Evolutionary conservation across 306 rosid genomes (phyloP), one percentile per base, ranked within the genome.

Genomic region (Fragaria ananassa): DNA sequence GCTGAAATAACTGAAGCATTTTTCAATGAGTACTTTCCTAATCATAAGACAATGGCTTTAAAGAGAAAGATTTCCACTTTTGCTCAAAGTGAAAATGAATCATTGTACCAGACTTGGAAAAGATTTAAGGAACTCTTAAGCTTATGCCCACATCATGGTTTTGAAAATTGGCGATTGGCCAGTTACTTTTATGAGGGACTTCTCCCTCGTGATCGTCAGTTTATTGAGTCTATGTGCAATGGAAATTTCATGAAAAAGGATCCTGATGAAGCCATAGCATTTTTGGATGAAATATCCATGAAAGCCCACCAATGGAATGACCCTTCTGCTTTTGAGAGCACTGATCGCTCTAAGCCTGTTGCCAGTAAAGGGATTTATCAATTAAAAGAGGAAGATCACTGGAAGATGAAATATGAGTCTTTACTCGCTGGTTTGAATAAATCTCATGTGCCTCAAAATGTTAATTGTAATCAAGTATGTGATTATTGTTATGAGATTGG

Each of bases 1-100:
- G 35, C 3, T 3, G 72, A 64, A n/a, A 75, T 75, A 37, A 75
- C 35, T 41, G 17, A 58, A 7, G 17, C 14, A 25, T 74, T 74
- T 23, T 74, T 74, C 19, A 47, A 50, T 6, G 63, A 61, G 2
- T 45, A 60, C 27, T 41, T 74, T 64, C 56, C 60, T 0, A 15
- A 60, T 54, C 60, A 61, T 42, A 58, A 44, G 35, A 68, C 54
- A 42, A 68, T 25, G 0, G 19, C 49, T 6, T 23, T 68, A 6
- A 68, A n/a, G 35, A 25, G 21, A n/a, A 3, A 37, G 7, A 37
- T 37, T 37, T 37, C 41, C 7, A 37, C 41, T 37, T 37, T 37
- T 37, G 41, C 41, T 37, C 7, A 37, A 37, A 37, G 7, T 37
- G 41, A 37, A 37, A 37, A 37, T 37, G 41, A 37, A 37, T 37